Percentiles rank a stretch among this genome's conserved stretches.
These are phyloP conservation scores for Psidium guajava DNA, from an alignment of 345 rosid genomes.

Conservation along the genomic window DNA sequence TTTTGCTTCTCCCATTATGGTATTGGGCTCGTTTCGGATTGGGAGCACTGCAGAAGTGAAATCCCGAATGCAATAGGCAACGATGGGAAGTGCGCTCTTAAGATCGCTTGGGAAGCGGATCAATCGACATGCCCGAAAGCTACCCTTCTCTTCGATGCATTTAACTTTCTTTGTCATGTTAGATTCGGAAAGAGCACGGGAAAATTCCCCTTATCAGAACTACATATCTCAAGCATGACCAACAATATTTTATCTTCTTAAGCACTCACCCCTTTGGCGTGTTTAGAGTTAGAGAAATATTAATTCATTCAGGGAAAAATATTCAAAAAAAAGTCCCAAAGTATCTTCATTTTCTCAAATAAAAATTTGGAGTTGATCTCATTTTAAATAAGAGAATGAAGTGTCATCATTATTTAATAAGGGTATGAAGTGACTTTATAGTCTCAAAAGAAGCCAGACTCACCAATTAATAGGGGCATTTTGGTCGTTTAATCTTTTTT, in stretches of 20 bases:
- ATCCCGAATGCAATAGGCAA: not conserved
- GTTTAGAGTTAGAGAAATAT: not conserved
- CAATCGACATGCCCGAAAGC: not conserved
- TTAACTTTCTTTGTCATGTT: not conserved
- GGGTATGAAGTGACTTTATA: no score
- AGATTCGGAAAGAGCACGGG: not conserved
- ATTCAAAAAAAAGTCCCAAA: no score
- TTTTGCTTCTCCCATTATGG: not conserved
- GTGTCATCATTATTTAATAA: no score
- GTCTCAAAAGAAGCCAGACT: no score
- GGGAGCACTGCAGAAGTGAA: not conserved
- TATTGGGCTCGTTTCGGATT: not conserved
- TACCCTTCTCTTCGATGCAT: not conserved
- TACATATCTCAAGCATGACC: accelerated
- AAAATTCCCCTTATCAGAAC: not conserved
- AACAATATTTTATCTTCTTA: not conserved
- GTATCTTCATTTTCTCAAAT: no score
- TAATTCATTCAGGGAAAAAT: not conserved
- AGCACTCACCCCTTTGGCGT: not conserved
- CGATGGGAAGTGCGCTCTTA: not conserved
- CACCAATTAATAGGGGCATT: no score
- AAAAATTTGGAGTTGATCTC: no score
- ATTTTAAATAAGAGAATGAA: no score
- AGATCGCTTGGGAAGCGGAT: not conserved
- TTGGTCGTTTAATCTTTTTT: no score